Evolutionary conservation across 352 stramenopile species (phyloP), one percentile per base, ranked within the genome.

Genomic region (Globisporangium camurandrum): DNA sequence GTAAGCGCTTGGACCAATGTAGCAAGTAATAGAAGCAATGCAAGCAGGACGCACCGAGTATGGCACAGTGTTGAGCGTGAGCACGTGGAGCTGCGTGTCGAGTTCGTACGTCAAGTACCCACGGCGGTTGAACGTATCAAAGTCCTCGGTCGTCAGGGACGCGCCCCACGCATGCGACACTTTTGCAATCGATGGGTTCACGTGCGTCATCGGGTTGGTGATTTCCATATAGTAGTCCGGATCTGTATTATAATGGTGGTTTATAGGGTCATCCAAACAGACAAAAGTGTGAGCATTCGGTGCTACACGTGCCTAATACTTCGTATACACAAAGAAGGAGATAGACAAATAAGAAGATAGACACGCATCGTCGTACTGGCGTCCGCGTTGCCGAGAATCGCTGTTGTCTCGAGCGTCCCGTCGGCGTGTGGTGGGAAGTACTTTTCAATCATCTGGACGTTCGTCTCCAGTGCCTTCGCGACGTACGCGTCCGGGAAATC

Each of bases 311-410:
- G 31, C 2, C 31, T 16, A 10, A 16, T 1, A 10, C 12, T 3
- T 37, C 8, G 31, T n/a, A n/a, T n/a, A n/a, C n/a, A n/a, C n/a
- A n/a, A n/a, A n/a, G n/a, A n/a, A n/a, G n/a, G n/a, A n/a, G n/a
- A n/a, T n/a, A 37, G 31, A 10, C 8, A 14, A 26, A 30, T 1
- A 26, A 3, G 47, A 6, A 39, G 20, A 9, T 14, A 39, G 12
- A 19, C 12, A 2, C 9, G 4, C 14, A 17, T 4, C 33, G 8
- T 57, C 73, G 28, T 68, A 93, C 81, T 69, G 38, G 54, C 72
- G 46, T 93, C 83, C 5, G 75, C 68, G 44, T 93, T 93, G 52
- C 83, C 83, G 30, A 89, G 73, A 34, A 93, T 87, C 49, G 83
- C 80, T 2, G 83, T 93, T 10, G 62, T 59, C 33, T 90, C 70